These are phyloP conservation scores for Zopfia rhizophila DNA, from an alignment of 2,329 filamentous ascomycete species.

Conservation along the genomic window DNA sequence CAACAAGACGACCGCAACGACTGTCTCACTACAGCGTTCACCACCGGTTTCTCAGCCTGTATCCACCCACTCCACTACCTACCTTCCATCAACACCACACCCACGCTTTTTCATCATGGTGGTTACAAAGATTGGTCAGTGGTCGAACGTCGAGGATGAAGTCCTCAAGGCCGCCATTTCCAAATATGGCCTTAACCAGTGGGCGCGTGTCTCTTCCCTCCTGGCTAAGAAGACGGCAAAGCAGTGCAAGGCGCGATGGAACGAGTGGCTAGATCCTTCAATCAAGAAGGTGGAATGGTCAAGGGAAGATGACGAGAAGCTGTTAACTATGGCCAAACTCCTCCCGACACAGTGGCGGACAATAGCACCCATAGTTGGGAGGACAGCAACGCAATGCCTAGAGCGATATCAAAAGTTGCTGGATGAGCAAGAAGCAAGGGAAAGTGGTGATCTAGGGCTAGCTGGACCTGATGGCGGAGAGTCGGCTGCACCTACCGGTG, in stretches of 20 bases:
- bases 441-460: conserved; percentile 82
- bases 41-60: too few relatives aligned
- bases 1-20: too few relatives aligned
- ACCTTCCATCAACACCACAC: too few relatives aligned
- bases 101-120: conserved; percentile 59
- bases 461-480: conserved; percentile 89
- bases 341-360: conserved; percentile 99
- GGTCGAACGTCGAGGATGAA: conserved; percentile 85
- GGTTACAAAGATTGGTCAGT: conserved; percentile 74
- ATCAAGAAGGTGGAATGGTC: conserved; percentile 99
- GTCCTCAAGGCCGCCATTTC: conserved; percentile 82
- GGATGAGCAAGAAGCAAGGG: conserved; percentile 92
- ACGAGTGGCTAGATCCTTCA: conserved; percentile 96
- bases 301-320: conserved; percentile 97
- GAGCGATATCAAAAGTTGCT: conserved; percentile 97
- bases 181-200: conserved; percentile 70
- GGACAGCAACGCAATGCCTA: conserved; percentile 95
- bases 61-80: too few relatives aligned
- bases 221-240: conserved; percentile 97
- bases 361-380: conserved; percentile 94
- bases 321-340: conserved; percentile 94
- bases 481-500: conserved; percentile 85
- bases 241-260: conserved; percentile 99
- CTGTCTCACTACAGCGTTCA: too few relatives aligned
- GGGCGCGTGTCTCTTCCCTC: conserved; percentile 97